A percentile compares a stretch with the other conserved stretches of the same genome.
phyloP scores from a whole-genome alignment of 129 eudicot species.

The Cynara cardunculus region DNA sequence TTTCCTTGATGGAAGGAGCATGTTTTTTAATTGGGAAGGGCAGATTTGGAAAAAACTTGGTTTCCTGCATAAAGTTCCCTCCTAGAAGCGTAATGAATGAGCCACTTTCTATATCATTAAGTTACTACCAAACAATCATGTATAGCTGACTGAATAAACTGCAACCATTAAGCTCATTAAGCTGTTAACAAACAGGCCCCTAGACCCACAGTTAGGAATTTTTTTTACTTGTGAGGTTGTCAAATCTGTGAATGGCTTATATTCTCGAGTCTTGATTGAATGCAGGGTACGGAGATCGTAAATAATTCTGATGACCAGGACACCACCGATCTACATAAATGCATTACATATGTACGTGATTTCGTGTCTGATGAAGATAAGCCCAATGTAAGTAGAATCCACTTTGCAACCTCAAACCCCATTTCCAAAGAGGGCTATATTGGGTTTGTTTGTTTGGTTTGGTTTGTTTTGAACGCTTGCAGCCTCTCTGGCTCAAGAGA shows the following conservation, averaged over 20 bases:
- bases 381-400: conserved; percentile 47
- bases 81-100: no score
- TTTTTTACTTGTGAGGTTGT: neutral
- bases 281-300: conserved; percentile 74
- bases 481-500: neutral
- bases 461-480: neutral
- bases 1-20: no score
- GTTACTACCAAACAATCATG: no score
- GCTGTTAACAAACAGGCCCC: no score
- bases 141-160: no score
- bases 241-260: neutral
- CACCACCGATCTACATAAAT: conserved; percentile 91
- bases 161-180: no score
- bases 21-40: no score
- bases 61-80: no score
- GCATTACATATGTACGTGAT: conserved; percentile 56
- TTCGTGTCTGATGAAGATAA: conserved; percentile 38
- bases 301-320: conserved; percentile 91
- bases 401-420: neutral
- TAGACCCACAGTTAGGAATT: no score
- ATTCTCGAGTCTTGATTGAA: neutral
- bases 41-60: no score
- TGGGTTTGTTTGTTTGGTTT: neutral
- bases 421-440: neutral
- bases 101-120: no score